Base-by-base conservation (phyloP, 2,329 filamentous ascomycete species). In the Hymenotorrendiella dingleyae region DNA sequence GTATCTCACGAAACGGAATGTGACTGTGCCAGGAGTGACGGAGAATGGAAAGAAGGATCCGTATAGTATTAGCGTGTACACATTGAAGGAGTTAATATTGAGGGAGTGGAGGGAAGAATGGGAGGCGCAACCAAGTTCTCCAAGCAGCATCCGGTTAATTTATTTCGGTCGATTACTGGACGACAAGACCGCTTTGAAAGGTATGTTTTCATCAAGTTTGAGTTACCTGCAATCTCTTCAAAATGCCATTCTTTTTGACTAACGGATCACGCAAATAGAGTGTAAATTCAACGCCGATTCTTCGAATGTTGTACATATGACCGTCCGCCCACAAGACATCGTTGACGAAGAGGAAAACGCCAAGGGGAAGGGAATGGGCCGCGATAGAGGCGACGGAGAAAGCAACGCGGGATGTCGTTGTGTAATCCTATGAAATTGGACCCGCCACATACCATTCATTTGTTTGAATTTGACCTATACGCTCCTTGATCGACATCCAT, bases 261-360 rank as follows among this genome's bases (percentile, higher is more conserved):
- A n/a, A n/a, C n/a, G n/a, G n/a, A n/a, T n/a, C n/a, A n/a, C n/a
- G n/a, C n/a, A 17, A 23, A 41, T 57, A 94, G 88, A 90, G 53
- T 90, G 86, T 58, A 84, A 80, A 48, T 88, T 94, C 59, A 85
- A 78, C 58, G 72, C 73, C 22, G 82, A 88, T 49, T 70, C 74
- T 9, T 78, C 86, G 6, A 94, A 94, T 54, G 86, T 94, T 21
- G 81, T 95, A n/a, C 89, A 95, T 64, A 94, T 95, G 88, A 91
- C 86, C 5, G 81, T 95, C 55, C 85, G 86, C 55, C 89, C 89
- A 3, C 84, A 89, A 59, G 87, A 94, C 59, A 76, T 84, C 28
- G 70, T 91, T 48, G 83, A 94, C 52, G 88, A 93, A 58, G 80
- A 83, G 52, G 60, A 62, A 29, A 57, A 56, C 39, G 52, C 57